Evolutionary conservation across 768 basidiomycete species (phyloP).

Genomic region (Jaapia argillacea): DNA sequence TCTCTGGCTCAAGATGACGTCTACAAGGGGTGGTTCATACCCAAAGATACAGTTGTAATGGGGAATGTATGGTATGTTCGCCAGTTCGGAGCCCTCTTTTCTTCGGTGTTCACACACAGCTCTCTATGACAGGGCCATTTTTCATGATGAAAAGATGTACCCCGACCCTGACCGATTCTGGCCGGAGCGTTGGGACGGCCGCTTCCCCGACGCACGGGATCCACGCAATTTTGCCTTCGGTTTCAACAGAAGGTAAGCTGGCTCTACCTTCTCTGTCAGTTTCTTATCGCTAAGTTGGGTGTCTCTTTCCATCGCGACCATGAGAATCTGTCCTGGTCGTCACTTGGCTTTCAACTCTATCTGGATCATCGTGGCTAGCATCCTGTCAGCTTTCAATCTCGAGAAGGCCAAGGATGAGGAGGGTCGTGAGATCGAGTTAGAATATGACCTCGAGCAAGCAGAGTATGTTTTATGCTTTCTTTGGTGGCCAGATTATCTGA

Average conservation of each 20-base stretch:
- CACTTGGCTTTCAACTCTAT: background rate
- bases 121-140: conserved; percentile 6
- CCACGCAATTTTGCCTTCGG: too few relatives aligned
- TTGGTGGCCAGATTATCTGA: too few relatives aligned
- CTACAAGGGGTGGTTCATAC: background rate
- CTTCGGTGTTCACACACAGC: background rate
- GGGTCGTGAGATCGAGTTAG: background rate
- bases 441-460: too few relatives aligned
- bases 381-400: background rate
- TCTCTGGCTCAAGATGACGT: background rate
- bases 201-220: too few relatives aligned
- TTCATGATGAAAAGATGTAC: conserved; percentile 9
- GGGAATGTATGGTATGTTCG: conserved; percentile 1
- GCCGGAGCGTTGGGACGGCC: conserved; percentile 11
- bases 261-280: background rate
- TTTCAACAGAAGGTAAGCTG: too few relatives aligned
- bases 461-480: too few relatives aligned
- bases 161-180: conserved; percentile 10
- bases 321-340: background rate
- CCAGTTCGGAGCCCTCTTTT: too few relatives aligned
- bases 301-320: conserved; percentile 1
- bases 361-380: background rate
- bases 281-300: background rate
- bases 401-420: background rate
- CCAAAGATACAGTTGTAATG: background rate